phyloP scores from a whole-genome alignment of 208 protist genomes.

The Leptomonas seymouri region DNA sequence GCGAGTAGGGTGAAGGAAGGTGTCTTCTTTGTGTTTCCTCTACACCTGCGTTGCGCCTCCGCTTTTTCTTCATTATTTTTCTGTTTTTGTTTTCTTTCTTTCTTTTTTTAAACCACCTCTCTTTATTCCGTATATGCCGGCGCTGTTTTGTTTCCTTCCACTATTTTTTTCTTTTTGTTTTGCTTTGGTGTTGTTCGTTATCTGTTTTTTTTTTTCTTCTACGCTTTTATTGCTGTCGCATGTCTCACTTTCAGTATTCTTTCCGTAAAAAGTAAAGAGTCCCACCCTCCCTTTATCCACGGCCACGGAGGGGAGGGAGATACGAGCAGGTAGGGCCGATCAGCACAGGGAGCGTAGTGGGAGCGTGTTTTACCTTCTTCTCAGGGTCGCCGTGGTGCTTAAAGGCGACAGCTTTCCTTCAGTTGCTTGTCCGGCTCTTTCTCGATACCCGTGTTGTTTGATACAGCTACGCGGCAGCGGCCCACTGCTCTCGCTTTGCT shows the following conservation, averaged over 20 bases:
- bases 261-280: not conserved
- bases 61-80: not conserved
- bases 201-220: conserved; percentile 1
- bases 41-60: conserved; percentile 2
- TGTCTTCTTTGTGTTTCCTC: not conserved
- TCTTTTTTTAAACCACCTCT: not conserved
- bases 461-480: too few species aligned
- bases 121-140: too few species aligned
- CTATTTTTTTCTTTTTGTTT: conserved; percentile 16
- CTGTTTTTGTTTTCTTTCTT: not conserved
- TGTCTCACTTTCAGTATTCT: not conserved
- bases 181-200: conserved; percentile 8
- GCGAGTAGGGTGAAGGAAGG: not conserved
- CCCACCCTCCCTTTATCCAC: too few species aligned
- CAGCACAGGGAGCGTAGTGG: too few species aligned
- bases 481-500: too few species aligned
- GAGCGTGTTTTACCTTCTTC: too few species aligned
- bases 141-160: not conserved
- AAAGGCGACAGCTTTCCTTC: too few species aligned
- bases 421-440: not conserved
- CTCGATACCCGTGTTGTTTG: too few species aligned
- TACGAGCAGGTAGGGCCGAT: too few species aligned
- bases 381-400: too few species aligned
- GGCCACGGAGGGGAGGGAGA: not conserved
- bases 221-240: conserved; percentile 5